phyloP scores from a whole-genome alignment of 768 basidiomycete species.

The Tricholoma bakamatsutake region DNA sequence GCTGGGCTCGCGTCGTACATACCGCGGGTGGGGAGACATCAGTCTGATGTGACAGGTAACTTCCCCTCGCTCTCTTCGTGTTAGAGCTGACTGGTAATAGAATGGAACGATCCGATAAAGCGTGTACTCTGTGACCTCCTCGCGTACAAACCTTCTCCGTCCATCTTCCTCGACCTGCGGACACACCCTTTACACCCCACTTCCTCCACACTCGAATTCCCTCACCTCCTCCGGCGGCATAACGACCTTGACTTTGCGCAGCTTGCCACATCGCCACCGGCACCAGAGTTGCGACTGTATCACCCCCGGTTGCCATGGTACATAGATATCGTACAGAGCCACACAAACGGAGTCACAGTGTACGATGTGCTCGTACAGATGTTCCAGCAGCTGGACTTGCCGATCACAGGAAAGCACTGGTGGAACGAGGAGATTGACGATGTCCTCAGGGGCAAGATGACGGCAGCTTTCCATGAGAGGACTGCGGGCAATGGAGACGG shows the following conservation, averaged over 20 bases:
- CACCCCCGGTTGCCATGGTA: conserved; percentile 62
- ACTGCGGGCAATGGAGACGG: conserved; percentile 30
- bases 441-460: conserved; percentile 37
- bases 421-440: conserved; percentile 51
- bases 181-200: conserved; percentile 23
- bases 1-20: conserved; percentile 21
- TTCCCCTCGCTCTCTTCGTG: neutral
- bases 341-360: conserved; percentile 52
- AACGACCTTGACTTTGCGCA: conserved; percentile 48
- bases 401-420: conserved; percentile 48
- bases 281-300: conserved; percentile 46
- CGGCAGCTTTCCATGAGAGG: conserved; percentile 39
- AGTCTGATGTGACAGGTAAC: conserved; percentile 30
- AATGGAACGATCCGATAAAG: conserved; percentile 23
- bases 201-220: conserved; percentile 31
- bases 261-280: conserved; percentile 46
- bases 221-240: conserved; percentile 34
- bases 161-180: conserved; percentile 48
- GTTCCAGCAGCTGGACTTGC: conserved; percentile 34
- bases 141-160: conserved; percentile 19
- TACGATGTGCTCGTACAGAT: conserved; percentile 48
- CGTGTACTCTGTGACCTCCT: conserved; percentile 27
- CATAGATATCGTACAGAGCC: conserved; percentile 45
- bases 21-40: conserved; percentile 20
- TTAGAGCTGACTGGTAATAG: conserved; percentile 4